These are phyloP conservation scores for Roridomyces roridus DNA, from an alignment of 768 basidiomycete genomes.

Conservation along the genomic window DNA sequence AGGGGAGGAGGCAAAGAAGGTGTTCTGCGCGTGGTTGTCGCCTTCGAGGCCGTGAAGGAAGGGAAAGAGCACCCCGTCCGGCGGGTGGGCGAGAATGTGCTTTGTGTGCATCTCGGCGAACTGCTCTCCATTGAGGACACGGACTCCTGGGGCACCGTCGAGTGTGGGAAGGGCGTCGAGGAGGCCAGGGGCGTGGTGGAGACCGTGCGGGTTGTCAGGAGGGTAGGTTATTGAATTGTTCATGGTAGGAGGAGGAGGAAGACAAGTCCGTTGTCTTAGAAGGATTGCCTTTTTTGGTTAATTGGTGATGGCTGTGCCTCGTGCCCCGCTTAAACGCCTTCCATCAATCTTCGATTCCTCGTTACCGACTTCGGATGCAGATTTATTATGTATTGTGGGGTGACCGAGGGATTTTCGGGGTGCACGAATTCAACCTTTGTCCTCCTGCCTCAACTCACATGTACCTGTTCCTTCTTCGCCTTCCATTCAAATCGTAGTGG, in stretches of 20 bases:
- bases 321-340: neutral
- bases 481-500: no score
- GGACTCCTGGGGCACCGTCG: neutral
- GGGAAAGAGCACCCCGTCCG: slow-evolving; percentile 84
- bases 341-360: neutral
- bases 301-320: neutral
- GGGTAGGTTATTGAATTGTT: no score
- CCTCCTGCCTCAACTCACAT: no score
- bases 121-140: slow-evolving; percentile 42
- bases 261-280: neutral
- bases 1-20: slow-evolving; percentile 67
- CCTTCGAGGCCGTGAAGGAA: slow-evolving; percentile 90
- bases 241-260: no score
- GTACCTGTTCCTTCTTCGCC: no score
- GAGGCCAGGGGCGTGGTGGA: neutral
- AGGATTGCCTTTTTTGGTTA: no score
- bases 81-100: slow-evolving; percentile 74
- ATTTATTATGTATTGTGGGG: no score
- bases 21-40: slow-evolving; percentile 77
- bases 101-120: slow-evolving; percentile 68
- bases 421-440: no score
- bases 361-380: no score
- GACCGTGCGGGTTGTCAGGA: no score
- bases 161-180: neutral
- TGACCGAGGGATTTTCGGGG: no score